A percentile compares a stretch with the other conserved stretches of the same genome.
phyloP scores from a whole-genome alignment of 768 basidiomycete genomes.

The Lenzites betulinus region DNA sequence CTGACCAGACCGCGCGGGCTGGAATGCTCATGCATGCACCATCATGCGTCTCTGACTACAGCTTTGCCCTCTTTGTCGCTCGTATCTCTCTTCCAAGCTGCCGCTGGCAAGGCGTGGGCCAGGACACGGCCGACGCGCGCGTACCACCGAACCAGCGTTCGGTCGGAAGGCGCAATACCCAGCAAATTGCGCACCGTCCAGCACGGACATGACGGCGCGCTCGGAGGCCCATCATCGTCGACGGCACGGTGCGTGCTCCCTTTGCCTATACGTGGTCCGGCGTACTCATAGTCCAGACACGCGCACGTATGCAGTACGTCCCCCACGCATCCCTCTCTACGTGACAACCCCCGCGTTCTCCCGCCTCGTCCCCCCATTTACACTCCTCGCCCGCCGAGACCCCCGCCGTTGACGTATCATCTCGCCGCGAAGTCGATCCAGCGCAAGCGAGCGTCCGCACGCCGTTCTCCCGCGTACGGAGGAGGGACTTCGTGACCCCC shows the following conservation, averaged over 20 bases:
- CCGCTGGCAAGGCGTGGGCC: conserved; percentile 50
- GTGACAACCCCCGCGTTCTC: background rate
- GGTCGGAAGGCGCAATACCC: conserved; percentile 6
- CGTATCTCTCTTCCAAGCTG: conserved; percentile 45
- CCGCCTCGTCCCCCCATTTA: background rate
- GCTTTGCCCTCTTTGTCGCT: conserved; percentile 33
- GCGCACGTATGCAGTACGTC: conserved; percentile 2
- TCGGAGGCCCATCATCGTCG: conserved; percentile 10
- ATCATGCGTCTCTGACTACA: conserved; percentile 39
- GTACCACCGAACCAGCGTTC: conserved; percentile 20
- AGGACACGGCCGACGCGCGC: conserved; percentile 29
- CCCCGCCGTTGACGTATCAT: background rate
- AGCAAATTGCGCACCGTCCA: background rate
- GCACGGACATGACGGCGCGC: background rate
- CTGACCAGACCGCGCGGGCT: conserved; percentile 21
- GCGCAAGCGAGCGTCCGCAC: background rate
- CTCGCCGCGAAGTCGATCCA: background rate
- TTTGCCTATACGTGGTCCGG: background rate
- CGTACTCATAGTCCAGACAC: background rate
- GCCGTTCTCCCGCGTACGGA: background rate
- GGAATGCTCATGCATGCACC: conserved; percentile 42
- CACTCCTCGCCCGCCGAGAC: background rate
- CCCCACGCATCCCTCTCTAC: background rate
- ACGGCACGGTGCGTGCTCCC: conserved; percentile 6
- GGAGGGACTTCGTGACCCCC: background rate